Conservation (phyloP, 441 rosid genomes). For the Kokia cookei region DNA sequence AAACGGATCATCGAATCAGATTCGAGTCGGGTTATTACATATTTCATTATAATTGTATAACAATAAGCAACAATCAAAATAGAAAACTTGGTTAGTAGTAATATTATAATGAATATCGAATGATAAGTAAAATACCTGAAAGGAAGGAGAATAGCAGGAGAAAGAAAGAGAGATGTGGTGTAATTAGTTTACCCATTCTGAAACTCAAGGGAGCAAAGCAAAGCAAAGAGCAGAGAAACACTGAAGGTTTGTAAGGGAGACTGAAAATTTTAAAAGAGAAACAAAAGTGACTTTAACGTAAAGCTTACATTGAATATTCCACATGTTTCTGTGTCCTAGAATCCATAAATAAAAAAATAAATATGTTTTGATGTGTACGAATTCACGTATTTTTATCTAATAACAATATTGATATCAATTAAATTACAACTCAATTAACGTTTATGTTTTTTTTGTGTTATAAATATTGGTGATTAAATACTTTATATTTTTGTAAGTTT, state of each 20-base stretch:
- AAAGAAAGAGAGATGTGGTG: slow-evolving; percentile 18
- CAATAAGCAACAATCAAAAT: not conserved
- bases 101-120: not conserved
- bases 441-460: too few relatives aligned
- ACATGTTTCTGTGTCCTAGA: not conserved
- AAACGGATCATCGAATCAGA: too few relatives aligned
- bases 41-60: too few relatives aligned
- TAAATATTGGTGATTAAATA: too few relatives aligned
- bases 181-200: slow-evolving; percentile 23
- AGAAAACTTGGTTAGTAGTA: not conserved
- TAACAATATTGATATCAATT: too few relatives aligned
- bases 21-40: too few relatives aligned
- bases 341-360: too few relatives aligned
- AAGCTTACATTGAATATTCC: not conserved
- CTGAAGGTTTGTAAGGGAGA: not conserved
- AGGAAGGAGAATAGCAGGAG: slow-evolving; percentile 27
- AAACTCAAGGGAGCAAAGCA: not conserved
- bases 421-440: fast-evolving
- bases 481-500: too few relatives aligned
- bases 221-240: not conserved
- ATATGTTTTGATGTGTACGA: too few relatives aligned
- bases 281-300: not conserved
- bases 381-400: fast-evolving
- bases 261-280: not conserved
- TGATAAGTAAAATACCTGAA: slow-evolving; percentile 20